Percentiles rank a stretch among this genome's conserved stretches.
Conservation (phyloP, 2,329 filamentous ascomycete species). For the Botrytis hyacinthi region DNA sequence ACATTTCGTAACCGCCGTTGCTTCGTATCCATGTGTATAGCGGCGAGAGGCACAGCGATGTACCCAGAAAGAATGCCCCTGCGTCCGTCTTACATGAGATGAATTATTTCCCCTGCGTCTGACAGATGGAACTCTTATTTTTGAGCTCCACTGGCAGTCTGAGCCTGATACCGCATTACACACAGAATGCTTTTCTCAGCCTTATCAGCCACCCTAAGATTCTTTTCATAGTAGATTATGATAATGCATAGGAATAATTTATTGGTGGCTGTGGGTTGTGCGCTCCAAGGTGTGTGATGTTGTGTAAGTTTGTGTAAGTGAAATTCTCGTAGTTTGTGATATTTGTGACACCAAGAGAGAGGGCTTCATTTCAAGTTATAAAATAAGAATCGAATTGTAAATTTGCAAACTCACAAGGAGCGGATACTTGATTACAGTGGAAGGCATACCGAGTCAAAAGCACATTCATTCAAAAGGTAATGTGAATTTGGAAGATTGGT, state of each 20-base stretch:
- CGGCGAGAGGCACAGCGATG: not conserved
- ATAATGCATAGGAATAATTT: not conserved
- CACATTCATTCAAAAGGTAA: not conserved
- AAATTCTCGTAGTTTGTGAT: not conserved
- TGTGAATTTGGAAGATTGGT: not conserved
- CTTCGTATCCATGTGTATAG: not conserved
- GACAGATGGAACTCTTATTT: not conserved
- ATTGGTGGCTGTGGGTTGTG: not conserved
- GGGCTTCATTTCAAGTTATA: not conserved
- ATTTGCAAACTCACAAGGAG: not conserved
- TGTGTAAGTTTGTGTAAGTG: not conserved
- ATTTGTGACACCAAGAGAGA: not conserved
- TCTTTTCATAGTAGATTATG: not conserved
- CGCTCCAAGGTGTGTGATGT: not conserved
- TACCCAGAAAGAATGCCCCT: not conserved
- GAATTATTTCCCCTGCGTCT: not conserved
- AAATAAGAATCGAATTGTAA: not conserved
- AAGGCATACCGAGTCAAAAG: not conserved
- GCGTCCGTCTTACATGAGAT: constrained; percentile 3
- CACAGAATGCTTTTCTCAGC: not conserved
- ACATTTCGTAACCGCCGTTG: not conserved
- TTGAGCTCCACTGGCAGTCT: not conserved
- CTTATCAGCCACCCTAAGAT: constrained; percentile 3
- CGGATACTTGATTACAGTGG: not conserved
- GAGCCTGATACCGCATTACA: not conserved